Evolutionary conservation across 2,329 filamentous ascomycete genomes (phyloP).

Genomic region (Zasmidium citrigriseum): DNA sequence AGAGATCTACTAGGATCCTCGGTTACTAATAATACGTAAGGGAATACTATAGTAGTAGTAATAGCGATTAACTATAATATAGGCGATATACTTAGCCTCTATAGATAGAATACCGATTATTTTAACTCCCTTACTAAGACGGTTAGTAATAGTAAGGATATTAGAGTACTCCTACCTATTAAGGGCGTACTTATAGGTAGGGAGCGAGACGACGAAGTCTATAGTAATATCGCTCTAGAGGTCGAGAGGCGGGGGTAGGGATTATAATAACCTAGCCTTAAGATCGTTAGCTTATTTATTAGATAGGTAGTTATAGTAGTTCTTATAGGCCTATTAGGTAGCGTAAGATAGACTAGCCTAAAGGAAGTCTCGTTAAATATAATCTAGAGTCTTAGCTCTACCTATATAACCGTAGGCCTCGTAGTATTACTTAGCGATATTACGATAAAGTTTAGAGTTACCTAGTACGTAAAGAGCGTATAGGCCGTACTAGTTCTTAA

Average conservation of each 20-base stretch:
- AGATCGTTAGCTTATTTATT: neutral
- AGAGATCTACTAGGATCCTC: neutral
- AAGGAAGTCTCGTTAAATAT: neutral
- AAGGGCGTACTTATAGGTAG: no score
- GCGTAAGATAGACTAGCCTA: neutral
- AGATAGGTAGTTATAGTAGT: no score
- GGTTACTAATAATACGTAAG: no score
- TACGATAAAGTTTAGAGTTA: neutral
- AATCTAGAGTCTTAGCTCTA: neutral
- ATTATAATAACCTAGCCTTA: neutral
- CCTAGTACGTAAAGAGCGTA: neutral
- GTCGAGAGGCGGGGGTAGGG: neutral
- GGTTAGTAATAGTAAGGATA: no score
- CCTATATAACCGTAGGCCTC: neutral
- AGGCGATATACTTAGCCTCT: neutral
- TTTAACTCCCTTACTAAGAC: neutral
- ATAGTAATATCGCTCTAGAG: neutral
- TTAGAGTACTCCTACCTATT: no score
- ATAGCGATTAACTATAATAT: neutral
- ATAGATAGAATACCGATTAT: neutral
- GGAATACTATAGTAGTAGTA: no score
- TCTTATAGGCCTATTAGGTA: neutral
- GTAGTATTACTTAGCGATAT: neutral
- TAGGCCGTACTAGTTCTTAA: neutral
- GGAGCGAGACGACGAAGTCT: neutral